A percentile compares a stretch with the other conserved stretches of the same genome.
phyloP scores from a whole-genome alignment of 345 rosid genomes.

The Ceriops zippeliana region DNA sequence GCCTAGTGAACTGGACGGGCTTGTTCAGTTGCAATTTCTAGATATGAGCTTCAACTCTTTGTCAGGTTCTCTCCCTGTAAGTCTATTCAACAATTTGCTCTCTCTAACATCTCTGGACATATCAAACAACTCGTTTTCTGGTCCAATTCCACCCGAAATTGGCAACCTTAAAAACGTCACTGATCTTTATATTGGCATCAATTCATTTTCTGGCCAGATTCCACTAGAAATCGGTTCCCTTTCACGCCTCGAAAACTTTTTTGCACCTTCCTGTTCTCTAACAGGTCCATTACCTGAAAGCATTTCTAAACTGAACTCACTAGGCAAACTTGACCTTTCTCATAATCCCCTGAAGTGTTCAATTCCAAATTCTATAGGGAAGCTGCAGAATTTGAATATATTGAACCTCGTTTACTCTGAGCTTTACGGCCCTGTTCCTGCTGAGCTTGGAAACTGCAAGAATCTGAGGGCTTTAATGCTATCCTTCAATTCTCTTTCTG shows the following conservation, averaged over 20 bases:
- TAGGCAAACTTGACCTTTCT: slow-evolving; percentile 70
- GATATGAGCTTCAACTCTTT: slow-evolving; percentile 62
- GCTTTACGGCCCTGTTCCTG: slow-evolving; percentile 65
- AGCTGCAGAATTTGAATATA: slow-evolving; percentile 44
- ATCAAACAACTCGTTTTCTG: slow-evolving; percentile 72
- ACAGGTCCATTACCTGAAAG: slow-evolving; percentile 72
- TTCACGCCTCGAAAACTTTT: slow-evolving; percentile 47
- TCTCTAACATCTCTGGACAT: slow-evolving; percentile 59
- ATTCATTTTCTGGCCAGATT: slow-evolving; percentile 56
- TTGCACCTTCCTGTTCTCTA: slow-evolving; percentile 52
- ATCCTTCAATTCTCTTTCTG: slow-evolving; percentile 69
- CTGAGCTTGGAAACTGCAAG: slow-evolving; percentile 63
- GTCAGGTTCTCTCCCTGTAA: slow-evolving; percentile 57
- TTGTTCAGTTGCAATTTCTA: slow-evolving; percentile 45
- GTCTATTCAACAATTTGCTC: slow-evolving; percentile 40
- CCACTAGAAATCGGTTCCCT: slow-evolving; percentile 72
- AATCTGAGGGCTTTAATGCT: slow-evolving; percentile 59
- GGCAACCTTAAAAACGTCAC: slow-evolving; percentile 58
- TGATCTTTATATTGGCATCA: slow-evolving; percentile 66
- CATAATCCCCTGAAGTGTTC: slow-evolving; percentile 69
- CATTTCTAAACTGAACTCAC: slow-evolving; percentile 39
- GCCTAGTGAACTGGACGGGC: slow-evolving; percentile 47
- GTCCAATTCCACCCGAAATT: slow-evolving; percentile 53
- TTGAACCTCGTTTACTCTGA: slow-evolving; percentile 56
- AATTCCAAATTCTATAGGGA: slow-evolving; percentile 56